Percentiles rank a stretch among this genome's conserved stretches.
Conservation (phyloP, 805 yeast species). For the Tetrapisispora taiwanensis region DNA sequence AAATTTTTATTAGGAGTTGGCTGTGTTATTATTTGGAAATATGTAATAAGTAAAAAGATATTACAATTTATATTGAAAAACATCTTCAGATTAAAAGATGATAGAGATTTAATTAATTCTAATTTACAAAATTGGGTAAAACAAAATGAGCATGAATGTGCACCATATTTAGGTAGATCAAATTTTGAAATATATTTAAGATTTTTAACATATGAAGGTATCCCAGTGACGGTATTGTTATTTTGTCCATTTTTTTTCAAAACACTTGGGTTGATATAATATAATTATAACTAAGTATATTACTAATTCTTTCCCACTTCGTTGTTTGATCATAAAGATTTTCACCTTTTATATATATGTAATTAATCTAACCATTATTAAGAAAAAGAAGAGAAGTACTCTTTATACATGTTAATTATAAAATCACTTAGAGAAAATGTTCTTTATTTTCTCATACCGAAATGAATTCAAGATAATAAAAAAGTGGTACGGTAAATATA, state of each 20-base stretch:
- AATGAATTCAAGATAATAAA: no score
- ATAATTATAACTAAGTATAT: no score
- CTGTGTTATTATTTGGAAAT: conserved; percentile 63
- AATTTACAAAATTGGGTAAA: conserved; percentile 14
- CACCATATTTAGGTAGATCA: conserved; percentile 51
- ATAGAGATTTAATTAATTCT: conserved; percentile 18
- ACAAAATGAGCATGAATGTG: conserved; percentile 26
- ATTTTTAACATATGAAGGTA: conserved; percentile 72
- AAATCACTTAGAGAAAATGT: no score
- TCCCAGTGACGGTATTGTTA: conserved; percentile 44
- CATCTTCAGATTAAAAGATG: conserved; percentile 14
- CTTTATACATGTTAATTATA: no score
- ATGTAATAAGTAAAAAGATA: conserved; percentile 52
- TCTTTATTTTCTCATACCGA: no score
- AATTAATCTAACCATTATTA: no score
- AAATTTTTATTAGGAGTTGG: conserved; percentile 54
- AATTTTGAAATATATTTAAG: conserved; percentile 72
- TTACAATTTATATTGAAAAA: conserved; percentile 39
- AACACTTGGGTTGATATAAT: neutral
- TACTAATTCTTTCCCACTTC: no score
- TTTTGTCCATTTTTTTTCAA: conserved; percentile 1
- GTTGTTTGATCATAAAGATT: no score
- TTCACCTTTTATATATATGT: no score
- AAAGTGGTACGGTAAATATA: no score
- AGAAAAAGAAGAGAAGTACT: no score